Percentiles rank a stretch among this genome's conserved stretches.
Conservation (phyloP, 2,329 filamentous ascomycete species). For the Ophiostoma fasciatum region DNA sequence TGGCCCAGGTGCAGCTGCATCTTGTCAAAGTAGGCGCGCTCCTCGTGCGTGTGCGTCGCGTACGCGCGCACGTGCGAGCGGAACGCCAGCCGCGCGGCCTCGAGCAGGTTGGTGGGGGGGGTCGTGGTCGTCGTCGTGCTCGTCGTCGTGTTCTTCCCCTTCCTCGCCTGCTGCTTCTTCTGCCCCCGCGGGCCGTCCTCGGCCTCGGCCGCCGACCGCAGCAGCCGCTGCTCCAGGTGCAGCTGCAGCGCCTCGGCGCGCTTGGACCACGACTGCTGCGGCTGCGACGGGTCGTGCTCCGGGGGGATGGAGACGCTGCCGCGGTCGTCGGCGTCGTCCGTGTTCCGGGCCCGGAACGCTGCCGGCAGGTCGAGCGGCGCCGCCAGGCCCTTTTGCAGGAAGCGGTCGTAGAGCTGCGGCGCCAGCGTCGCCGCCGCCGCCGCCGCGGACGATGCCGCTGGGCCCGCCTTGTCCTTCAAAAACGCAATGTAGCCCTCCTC, state of each 20-base stretch:
- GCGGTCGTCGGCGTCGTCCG: constrained; percentile 54
- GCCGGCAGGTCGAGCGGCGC: constrained; percentile 44
- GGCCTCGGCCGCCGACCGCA: constrained; percentile 14
- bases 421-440: constrained; percentile 28
- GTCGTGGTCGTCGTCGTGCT: neutral
- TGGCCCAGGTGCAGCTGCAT: constrained; percentile 83
- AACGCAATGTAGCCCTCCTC: constrained; percentile 84
- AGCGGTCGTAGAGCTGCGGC: constrained; percentile 35
- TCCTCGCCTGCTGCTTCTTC: constrained; percentile 3
- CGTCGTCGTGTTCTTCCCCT: neutral
- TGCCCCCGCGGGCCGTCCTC: neutral
- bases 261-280: constrained; percentile 25
- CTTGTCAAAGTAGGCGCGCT: constrained; percentile 82
- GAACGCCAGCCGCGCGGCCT: constrained; percentile 71
- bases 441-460: no score
- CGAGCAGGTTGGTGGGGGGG: constrained; percentile 43
- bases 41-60: constrained; percentile 77
- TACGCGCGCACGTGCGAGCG: constrained; percentile 90
- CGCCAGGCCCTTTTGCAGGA: constrained; percentile 52
- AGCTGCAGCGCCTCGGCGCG: constrained; percentile 42
- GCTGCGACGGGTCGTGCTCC: constrained; percentile 21
- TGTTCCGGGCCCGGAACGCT: constrained; percentile 33
- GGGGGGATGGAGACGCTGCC: constrained; percentile 27
- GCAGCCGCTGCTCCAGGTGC: constrained; percentile 43
- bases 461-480: constrained; percentile 30